A percentile compares a stretch with the other conserved stretches of the same genome.
phyloP scores from a whole-genome alignment of 805 yeast genomes.

The Sugiyamaella marilandica region DNA sequence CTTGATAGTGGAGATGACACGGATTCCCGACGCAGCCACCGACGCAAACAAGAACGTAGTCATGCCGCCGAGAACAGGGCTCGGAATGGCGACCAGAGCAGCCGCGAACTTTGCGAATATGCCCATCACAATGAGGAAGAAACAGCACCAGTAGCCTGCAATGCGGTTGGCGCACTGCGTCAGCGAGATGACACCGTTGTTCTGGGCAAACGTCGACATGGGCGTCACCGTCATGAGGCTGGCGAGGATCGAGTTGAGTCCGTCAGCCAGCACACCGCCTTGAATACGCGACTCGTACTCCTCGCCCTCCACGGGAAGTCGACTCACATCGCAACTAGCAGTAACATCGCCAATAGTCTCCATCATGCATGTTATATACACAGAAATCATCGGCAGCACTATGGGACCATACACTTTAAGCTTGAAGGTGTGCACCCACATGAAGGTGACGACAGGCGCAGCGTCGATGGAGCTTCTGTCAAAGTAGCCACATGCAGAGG shows the following conservation, averaged over 20 bases:
- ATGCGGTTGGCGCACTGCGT: slow-evolving; percentile 86
- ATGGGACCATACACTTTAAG: slow-evolving; percentile 76
- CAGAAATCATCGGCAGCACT: slow-evolving; percentile 79
- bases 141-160: slow-evolving; percentile 75
- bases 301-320: slow-evolving; percentile 78
- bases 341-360: slow-evolving; percentile 95
- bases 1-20: slow-evolving; percentile 49
- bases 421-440: slow-evolving; percentile 84
- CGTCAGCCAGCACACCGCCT: slow-evolving; percentile 91
- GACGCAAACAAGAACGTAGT: slow-evolving; percentile 69
- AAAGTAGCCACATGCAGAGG: slow-evolving; percentile 86
- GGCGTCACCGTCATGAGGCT: slow-evolving; percentile 85
- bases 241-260: slow-evolving; percentile 70
- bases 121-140: slow-evolving; percentile 82
- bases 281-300: slow-evolving; percentile 79
- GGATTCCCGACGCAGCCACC: slow-evolving; percentile 70
- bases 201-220: slow-evolving; percentile 88
- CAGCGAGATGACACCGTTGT: slow-evolving; percentile 89
- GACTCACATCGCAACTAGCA: slow-evolving; percentile 87
- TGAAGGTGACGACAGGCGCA: slow-evolving; percentile 79
- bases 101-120: slow-evolving; percentile 82
- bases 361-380: slow-evolving; percentile 78
- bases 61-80: slow-evolving; percentile 84
- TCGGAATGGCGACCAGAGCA: slow-evolving; percentile 79
- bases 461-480: slow-evolving; percentile 48